phyloP scores from a whole-genome alignment of 2,329 filamentous ascomycete genomes.

The Aspergillus sp. region DNA sequence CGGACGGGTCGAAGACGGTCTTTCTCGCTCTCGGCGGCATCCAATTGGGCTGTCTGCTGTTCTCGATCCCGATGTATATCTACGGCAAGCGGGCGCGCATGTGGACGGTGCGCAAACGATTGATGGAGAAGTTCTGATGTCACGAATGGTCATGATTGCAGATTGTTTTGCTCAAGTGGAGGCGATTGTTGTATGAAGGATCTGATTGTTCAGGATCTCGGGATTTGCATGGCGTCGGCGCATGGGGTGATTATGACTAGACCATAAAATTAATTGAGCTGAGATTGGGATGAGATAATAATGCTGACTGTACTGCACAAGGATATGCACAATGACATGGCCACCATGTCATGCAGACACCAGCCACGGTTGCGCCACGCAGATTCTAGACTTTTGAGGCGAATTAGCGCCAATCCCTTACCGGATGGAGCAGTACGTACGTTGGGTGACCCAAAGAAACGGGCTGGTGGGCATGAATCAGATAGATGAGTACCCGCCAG shows the following conservation, averaged over 20 bases:
- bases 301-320: too few relatives aligned
- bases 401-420: too few relatives aligned
- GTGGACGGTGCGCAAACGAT: slow-evolving; percentile 85
- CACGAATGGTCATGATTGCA: neutral
- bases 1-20: slow-evolving; percentile 71
- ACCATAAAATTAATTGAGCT: neutral
- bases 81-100: slow-evolving; percentile 87
- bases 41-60: slow-evolving; percentile 71
- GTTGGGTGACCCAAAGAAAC: too few relatives aligned
- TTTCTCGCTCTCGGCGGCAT: slow-evolving; percentile 84
- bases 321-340: too few relatives aligned
- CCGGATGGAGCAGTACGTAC: too few relatives aligned
- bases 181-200: too few relatives aligned
- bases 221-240: neutral
- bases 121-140: slow-evolving; percentile 72
- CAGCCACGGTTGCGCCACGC: too few relatives aligned
- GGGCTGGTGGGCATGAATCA: too few relatives aligned
- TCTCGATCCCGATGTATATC: slow-evolving; percentile 88
- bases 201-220: neutral
- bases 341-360: too few relatives aligned
- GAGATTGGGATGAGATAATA: too few relatives aligned
- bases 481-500: too few relatives aligned
- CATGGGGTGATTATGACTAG: neutral
- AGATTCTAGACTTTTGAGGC: too few relatives aligned
- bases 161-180: neutral